Conservation (phyloP, 2,329 filamentous ascomycete species). For the Chaetomium sp. region DNA sequence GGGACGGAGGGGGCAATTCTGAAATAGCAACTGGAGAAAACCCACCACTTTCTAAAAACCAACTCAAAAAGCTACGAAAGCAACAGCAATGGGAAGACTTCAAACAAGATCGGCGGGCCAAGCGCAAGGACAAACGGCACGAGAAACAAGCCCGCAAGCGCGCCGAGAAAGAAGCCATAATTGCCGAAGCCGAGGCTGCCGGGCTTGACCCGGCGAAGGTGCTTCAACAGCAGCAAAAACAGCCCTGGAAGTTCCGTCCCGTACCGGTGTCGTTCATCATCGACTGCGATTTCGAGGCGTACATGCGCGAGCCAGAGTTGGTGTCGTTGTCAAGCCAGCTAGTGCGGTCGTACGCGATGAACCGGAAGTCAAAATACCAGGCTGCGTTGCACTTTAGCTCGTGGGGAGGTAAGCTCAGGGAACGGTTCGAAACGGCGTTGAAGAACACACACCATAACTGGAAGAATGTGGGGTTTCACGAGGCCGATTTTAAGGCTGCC, state of each 20-base stretch:
- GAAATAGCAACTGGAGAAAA: slow-evolving; percentile 4
- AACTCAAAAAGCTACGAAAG: slow-evolving; percentile 70
- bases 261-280: slow-evolving; percentile 76
- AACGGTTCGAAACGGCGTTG: slow-evolving; percentile 73
- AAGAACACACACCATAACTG: slow-evolving; percentile 66
- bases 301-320: slow-evolving; percentile 82
- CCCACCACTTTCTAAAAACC: slow-evolving; percentile 67
- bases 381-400: slow-evolving; percentile 70
- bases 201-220: slow-evolving; percentile 37
- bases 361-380: slow-evolving; percentile 60
- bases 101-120: slow-evolving; percentile 50
- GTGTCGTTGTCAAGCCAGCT: slow-evolving; percentile 79
- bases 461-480: slow-evolving; percentile 69
- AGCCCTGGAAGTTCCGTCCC: slow-evolving; percentile 34
- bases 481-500: slow-evolving; percentile 66
- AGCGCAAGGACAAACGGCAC: slow-evolving; percentile 50
- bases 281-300: slow-evolving; percentile 85
- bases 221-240: slow-evolving; percentile 17
- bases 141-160: slow-evolving; percentile 43
- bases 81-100: slow-evolving; percentile 70
- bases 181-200: slow-evolving; percentile 38
- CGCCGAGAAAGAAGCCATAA: slow-evolving; percentile 42
- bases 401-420: slow-evolving; percentile 67
- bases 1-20: neutral
- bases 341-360: slow-evolving; percentile 84